Percentiles rank a stretch among this genome's conserved stretches.
phyloP scores from a whole-genome alignment of 495 filamentous ascomycete genomes.

The Penicillium egyptiacum region DNA sequence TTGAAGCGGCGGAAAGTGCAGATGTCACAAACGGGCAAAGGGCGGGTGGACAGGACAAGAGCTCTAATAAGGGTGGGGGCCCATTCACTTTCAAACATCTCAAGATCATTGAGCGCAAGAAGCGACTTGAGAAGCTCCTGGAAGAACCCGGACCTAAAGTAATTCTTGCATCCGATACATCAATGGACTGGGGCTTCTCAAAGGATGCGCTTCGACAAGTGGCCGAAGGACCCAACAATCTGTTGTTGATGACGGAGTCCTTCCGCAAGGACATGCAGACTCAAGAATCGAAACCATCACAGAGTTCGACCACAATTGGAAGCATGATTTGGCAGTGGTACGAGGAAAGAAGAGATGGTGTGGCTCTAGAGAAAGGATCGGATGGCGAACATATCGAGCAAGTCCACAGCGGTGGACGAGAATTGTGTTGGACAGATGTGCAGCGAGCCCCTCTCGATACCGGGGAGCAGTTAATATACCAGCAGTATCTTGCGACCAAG shows the following conservation, averaged over 20 bases:
- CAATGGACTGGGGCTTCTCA: slow-evolving; percentile 93
- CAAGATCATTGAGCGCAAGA: slow-evolving; percentile 72
- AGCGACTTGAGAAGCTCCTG: slow-evolving; percentile 66
- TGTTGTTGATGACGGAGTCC: slow-evolving; percentile 80
- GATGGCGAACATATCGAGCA: slow-evolving; percentile 63
- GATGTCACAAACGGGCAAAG: slow-evolving; percentile 46
- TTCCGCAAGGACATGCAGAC: slow-evolving; percentile 44
- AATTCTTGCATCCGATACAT: slow-evolving; percentile 86
- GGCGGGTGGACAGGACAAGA: slow-evolving; percentile 36
- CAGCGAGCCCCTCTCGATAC: slow-evolving; percentile 65
- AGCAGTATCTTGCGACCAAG: slow-evolving; percentile 84
- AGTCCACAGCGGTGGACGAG: slow-evolving; percentile 62
- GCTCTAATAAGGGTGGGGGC: slow-evolving; percentile 52
- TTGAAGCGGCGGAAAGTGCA: slow-evolving; percentile 69
- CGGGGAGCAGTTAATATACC: slow-evolving; percentile 75
- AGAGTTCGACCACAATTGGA: slow-evolving; percentile 45
- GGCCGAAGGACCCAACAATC: slow-evolving; percentile 71
- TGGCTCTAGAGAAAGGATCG: slow-evolving; percentile 56
- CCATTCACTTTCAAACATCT: slow-evolving; percentile 92
- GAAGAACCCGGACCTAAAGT: slow-evolving; percentile 59
- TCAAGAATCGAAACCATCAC: slow-evolving; percentile 30
- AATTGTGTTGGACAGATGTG: slow-evolving; percentile 58
- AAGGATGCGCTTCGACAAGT: slow-evolving; percentile 76
- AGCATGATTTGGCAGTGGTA: slow-evolving; percentile 71
- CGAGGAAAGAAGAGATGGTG: slow-evolving; percentile 62